Conservation (phyloP, 2,329 filamentous ascomycete species). For the Magnaporthiopsis incrustans region DNA sequence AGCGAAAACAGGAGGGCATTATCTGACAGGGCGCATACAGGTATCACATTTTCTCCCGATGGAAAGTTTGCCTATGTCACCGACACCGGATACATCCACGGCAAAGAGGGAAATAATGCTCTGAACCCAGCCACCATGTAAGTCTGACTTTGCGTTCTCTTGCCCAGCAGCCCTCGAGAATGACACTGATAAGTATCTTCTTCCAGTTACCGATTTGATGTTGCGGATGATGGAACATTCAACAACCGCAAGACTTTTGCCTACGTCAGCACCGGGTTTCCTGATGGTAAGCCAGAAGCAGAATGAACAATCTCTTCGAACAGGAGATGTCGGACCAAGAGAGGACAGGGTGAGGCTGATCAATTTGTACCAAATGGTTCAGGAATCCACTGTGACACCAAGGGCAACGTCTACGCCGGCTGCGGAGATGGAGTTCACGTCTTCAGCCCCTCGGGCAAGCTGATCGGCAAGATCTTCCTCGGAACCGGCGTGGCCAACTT, state of each 20-base stretch:
- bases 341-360: too few relatives aligned
- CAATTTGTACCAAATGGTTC: slow-evolving; percentile 17
- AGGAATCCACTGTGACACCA: slow-evolving; percentile 46
- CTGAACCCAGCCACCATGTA: slow-evolving; percentile 39
- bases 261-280: slow-evolving; percentile 42
- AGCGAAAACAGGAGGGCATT: neutral
- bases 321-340: slow-evolving; percentile 19
- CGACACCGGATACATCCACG: slow-evolving; percentile 42
- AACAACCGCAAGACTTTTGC: slow-evolving; percentile 47
- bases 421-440: slow-evolving; percentile 44
- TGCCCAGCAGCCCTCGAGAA: too few relatives aligned
- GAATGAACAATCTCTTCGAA: neutral
- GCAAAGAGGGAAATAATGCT: slow-evolving; percentile 27
- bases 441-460: slow-evolving; percentile 37
- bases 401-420: slow-evolving; percentile 47
- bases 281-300: slow-evolving; percentile 41
- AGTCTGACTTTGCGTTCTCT: slow-evolving; percentile 13
- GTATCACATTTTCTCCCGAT: slow-evolving; percentile 47
- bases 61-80: slow-evolving; percentile 45
- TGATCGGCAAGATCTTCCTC: slow-evolving; percentile 50
- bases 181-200: neutral
- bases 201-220: slow-evolving; percentile 36
- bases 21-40: slow-evolving; percentile 17
- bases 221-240: slow-evolving; percentile 35
- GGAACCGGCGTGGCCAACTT: slow-evolving; percentile 40